Evolutionary conservation across 2,329 filamentous ascomycete species (phyloP), one percentile per base, ranked within the genome.

Genomic region (Hortaea werneckii): DNA sequence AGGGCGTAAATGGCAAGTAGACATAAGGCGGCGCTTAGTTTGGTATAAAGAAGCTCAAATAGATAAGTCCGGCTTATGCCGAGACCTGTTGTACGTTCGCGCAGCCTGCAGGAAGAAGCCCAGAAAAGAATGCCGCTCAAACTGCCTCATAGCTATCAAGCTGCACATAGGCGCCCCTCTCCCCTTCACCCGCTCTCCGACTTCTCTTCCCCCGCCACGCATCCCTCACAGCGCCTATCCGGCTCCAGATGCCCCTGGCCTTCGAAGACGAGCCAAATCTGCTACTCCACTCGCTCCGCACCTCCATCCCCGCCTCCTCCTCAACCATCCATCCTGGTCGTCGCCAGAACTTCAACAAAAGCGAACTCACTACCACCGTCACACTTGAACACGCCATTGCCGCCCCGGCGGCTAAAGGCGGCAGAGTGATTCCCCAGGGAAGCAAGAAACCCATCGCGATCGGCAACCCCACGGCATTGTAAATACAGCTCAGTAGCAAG

Each of bases 391-490:
- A 80, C 1, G 89, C 90, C 89, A 98, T 96, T 42, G 92, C 92
- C 3, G 86, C 87, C 13, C 88, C 89, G 1, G 92, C 92, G 42
- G 89, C 88, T 82, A 96, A 90, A 26, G 92, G 89, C 55, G 94
- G 92, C 53, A 96, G 73, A 58, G 88, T 82, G 50, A 85, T 78
- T 29, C 90, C 92, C 54, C 95, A 80, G 1, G 92, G 90, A 4
- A 98, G 72, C 71, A 96, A 94, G 57, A 96, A 70, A 26, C 92
- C 92, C 92, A 96, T 96, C 37, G 92, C 92, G 58, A 98, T 94
- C 2, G 92, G 92, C 10, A 98, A 74, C 1, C 92, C 92, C 50
- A 96, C 70, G 41, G 87, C 52, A 65, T 98, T 98, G 76, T 98
- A 98, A 52, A 87, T 70, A 64, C 88, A 96, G 0, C 89, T 89